Percentiles rank a stretch among this genome's conserved stretches.
Evolutionary conservation across 768 basidiomycete genomes (phyloP).

Genomic region (Ramaria sp.): DNA sequence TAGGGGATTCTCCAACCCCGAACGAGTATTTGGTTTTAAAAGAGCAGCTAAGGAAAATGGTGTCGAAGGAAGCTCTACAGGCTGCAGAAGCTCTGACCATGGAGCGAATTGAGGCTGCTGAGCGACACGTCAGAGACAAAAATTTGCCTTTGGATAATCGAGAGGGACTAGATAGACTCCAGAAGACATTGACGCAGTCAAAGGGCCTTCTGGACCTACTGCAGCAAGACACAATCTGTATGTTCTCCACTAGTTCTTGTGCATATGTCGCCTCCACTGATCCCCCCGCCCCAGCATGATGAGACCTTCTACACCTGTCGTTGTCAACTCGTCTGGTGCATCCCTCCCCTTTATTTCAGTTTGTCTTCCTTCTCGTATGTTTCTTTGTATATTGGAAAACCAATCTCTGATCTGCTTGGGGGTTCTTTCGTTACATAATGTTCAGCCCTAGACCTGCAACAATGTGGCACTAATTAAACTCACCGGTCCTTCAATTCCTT

Average conservation of each 20-base stretch:
- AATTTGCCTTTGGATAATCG: background rate
- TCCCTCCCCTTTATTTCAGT: background rate
- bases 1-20: background rate
- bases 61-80: background rate
- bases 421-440: background rate
- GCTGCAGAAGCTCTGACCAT: constrained; percentile 2
- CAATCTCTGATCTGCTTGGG: constrained; percentile 3
- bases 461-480: background rate
- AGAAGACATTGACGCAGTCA: background rate
- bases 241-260: background rate
- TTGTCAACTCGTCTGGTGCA: background rate
- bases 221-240: background rate
- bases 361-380: background rate
- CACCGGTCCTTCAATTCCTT: background rate
- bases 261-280: background rate
- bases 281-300: background rate
- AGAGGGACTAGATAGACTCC: constrained; percentile 4
- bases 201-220: background rate
- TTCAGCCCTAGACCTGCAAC: background rate
- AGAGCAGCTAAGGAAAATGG: background rate
- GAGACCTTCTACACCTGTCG: constrained; percentile 1
- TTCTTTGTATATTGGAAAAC: constrained; percentile 1
- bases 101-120: background rate
- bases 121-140: background rate
- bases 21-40: constrained; percentile 3